phyloP scores from a whole-genome alignment of 108 stramenopile species.

The Skeletonema costatum region DNA sequence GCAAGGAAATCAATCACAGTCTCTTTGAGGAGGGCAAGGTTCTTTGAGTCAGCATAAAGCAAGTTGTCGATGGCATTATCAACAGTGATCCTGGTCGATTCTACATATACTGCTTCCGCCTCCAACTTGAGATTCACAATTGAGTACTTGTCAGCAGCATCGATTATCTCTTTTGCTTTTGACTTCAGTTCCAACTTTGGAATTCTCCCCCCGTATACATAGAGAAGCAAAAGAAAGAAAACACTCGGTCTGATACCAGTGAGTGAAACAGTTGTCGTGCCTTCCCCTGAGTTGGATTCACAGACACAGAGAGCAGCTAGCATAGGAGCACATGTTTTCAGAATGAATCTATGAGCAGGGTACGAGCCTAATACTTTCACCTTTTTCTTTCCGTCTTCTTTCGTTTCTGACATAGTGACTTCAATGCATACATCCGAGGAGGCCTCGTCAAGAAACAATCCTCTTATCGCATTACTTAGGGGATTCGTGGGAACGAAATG shows the following conservation, averaged over 20 bases:
- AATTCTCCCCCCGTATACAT: not conserved
- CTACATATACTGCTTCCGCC: not conserved
- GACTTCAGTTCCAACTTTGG: not conserved
- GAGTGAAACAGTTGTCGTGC: not conserved
- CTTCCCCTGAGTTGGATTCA: not conserved
- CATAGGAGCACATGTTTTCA: not conserved
- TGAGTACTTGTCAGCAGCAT: conserved; percentile 8
- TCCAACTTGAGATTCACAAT: not conserved
- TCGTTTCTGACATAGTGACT: not conserved
- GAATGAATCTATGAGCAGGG: conserved; percentile 11
- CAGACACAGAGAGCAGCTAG: not conserved
- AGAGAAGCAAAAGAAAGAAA: not conserved
- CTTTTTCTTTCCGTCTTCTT: not conserved
- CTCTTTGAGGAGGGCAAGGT: conserved; percentile 2
- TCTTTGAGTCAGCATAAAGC: not conserved
- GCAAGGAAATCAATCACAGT: conserved; percentile 11
- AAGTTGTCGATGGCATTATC: not conserved
- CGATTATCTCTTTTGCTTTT: not conserved
- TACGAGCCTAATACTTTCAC: not conserved
- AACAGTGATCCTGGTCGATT: not conserved
- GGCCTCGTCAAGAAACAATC: not conserved
- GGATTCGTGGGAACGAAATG: too few species aligned
- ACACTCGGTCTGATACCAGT: not conserved
- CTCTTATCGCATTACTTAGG: too few species aligned
- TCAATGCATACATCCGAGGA: conserved; percentile 9